These are phyloP conservation scores for Trametes cingulata DNA, from an alignment of 768 basidiomycete genomes.

Conservation along the genomic window DNA sequence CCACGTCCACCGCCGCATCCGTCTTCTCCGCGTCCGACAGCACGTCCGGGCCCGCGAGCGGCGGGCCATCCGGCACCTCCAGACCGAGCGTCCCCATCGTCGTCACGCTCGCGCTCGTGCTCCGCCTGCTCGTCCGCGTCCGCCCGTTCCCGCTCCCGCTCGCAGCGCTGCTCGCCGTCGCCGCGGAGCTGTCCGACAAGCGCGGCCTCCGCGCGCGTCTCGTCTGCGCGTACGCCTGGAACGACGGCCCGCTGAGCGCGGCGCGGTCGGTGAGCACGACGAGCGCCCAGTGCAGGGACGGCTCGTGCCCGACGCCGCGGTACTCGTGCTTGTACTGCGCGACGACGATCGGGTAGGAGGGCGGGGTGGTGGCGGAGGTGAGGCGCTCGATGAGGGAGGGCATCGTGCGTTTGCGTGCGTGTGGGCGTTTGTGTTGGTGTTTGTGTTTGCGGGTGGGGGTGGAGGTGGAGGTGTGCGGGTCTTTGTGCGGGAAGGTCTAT, in stretches of 20 bases:
- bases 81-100: slow-evolving; percentile 4
- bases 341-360: slow-evolving; percentile 23
- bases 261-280: slow-evolving; percentile 19
- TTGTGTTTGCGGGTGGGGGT: neutral
- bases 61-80: neutral
- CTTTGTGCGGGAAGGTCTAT: no score
- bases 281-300: slow-evolving; percentile 24
- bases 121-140: no score
- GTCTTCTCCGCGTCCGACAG: neutral
- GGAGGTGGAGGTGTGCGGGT: neutral
- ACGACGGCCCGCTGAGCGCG: slow-evolving; percentile 18
- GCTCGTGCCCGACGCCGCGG: slow-evolving; percentile 19
- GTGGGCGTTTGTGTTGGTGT: neutral
- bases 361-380: neutral
- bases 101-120: slow-evolving; percentile 10
- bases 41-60: neutral
- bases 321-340: slow-evolving; percentile 23
- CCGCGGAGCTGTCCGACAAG: slow-evolving; percentile 8
- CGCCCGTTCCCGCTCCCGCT: no score
- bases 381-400: slow-evolving; percentile 15
- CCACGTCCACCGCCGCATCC: neutral
- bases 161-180: neutral
- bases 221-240: slow-evolving; percentile 21
- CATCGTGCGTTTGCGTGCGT: slow-evolving; percentile 14
- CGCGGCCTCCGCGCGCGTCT: slow-evolving; percentile 2